Evolutionary conservation across 2,329 filamentous ascomycete genomes (phyloP), one percentile per base, ranked within the genome.

Genomic region (Colletotrichum cereale): DNA sequence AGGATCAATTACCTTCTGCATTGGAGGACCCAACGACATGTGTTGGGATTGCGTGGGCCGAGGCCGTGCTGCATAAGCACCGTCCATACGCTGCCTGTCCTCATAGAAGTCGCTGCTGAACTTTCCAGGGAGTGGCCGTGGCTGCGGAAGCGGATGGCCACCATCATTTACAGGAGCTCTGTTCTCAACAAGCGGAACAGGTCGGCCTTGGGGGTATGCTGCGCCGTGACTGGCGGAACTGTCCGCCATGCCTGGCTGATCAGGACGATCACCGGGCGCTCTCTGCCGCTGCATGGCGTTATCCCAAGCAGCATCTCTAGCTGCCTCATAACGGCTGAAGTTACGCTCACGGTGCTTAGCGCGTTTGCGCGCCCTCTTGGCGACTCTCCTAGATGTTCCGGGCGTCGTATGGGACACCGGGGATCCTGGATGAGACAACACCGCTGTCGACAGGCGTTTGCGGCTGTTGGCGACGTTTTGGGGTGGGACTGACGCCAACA

Each of bases 1-100:
- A 74, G 72, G 68, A 34, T 75, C 73, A 60, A 74, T 77, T 77
- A 79, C 77, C 77, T 79, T 78, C 10, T 69, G 66, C 55, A 48
- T 55, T 14, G 38, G 29, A 38, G 36, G 47, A 47, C 60, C 44
- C 26, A 53, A 60, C 53, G 52, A 29, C 57, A 55, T 18, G 29
- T 36, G n/a, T 16, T 60, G 76, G 73, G 72, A 65, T 62, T n/a
- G 64, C 42, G 21, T 40, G 21, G 52, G 57, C 26, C 53, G 47
- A 6, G 62, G 16, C 21, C 31, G 52, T 34, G 65, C 44, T 38
- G 58, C 38, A 61, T 48, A 61, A 31, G 53, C 31, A 56, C 24
- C 48, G 12, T 68, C 58, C 42, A 29, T 31, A 29, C 24, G 26
- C 64, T 71, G 53, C 61, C 72, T 66, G 74, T 67, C 48, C 62